Conservation (phyloP, 2,329 filamentous ascomycete species). For the Plectosphaerella cucumerina region DNA sequence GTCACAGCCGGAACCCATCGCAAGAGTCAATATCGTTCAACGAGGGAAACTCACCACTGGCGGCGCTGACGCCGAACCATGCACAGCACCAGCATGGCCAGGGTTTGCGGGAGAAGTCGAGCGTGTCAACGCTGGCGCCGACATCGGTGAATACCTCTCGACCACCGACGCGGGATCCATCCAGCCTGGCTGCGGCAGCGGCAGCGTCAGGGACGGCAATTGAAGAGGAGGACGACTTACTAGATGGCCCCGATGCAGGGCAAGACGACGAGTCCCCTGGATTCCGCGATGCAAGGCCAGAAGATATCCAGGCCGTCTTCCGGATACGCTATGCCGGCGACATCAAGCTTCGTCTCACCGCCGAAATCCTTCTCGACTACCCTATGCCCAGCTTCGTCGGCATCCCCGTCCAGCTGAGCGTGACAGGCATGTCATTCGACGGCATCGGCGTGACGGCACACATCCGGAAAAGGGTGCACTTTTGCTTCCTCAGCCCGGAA, state of each 20-base stretch:
- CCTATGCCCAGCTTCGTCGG: conserved; percentile 98
- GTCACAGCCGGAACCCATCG: conserved; percentile 39
- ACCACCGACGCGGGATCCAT: conserved; percentile 51
- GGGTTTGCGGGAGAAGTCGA: conserved; percentile 52
- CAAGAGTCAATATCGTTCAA: conserved; percentile 43
- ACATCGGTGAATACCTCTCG: conserved; percentile 49
- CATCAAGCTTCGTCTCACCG: conserved; percentile 81
- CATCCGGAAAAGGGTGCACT: conserved; percentile 83
- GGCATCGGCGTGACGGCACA: conserved; percentile 89
- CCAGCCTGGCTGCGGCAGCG: conserved; percentile 21
- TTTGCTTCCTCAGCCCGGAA: conserved; percentile 90
- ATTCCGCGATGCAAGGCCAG: conserved; percentile 69
- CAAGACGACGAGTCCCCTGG: conserved; percentile 30
- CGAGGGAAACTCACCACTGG: conserved; percentile 24
- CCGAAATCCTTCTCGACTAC: conserved; percentile 94
- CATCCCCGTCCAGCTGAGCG: conserved; percentile 89
- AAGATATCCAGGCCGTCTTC: conserved; percentile 91
- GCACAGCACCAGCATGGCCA: conserved; percentile 7
- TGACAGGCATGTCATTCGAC: conserved; percentile 92
- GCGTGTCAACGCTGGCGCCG: conserved; percentile 57
- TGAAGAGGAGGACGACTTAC: conserved; percentile 28
- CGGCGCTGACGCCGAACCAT: neutral
- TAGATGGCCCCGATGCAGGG: neutral
- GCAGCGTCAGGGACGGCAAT: conserved; percentile 29
- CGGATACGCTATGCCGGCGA: conserved; percentile 87